These are phyloP conservation scores for Mycosphaerelloides madeirae DNA, from an alignment of 2,329 filamentous ascomycete species.

Conservation along the genomic window DNA sequence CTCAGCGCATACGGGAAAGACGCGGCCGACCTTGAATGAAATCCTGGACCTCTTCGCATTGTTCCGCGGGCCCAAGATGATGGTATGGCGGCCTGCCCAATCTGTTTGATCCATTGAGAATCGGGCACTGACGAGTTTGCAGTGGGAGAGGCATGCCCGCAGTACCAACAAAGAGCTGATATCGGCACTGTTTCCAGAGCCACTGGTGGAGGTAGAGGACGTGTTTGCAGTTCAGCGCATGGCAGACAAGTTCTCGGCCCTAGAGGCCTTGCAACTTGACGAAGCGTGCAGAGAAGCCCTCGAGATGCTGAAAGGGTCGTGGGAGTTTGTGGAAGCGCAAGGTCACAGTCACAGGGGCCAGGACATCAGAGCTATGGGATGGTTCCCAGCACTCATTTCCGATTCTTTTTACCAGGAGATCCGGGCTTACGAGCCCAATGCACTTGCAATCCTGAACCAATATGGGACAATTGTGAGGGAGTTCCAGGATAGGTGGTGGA, in stretches of 20 bases:
- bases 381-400: slow-evolving; percentile 22
- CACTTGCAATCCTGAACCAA: slow-evolving; percentile 20
- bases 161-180: slow-evolving; percentile 12
- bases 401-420: slow-evolving; percentile 22
- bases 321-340: slow-evolving; percentile 2
- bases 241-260: background rate
- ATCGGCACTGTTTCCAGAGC: slow-evolving; percentile 11
- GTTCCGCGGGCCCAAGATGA: slow-evolving; percentile 20
- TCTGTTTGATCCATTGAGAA: no score
- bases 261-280: background rate
- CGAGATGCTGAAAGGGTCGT: slow-evolving; percentile 7
- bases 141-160: slow-evolving; percentile 12
- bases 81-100: slow-evolving; percentile 1
- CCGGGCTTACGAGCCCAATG: slow-evolving; percentile 15
- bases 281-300: background rate
- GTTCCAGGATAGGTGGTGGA: slow-evolving; percentile 23
- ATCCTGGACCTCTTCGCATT: slow-evolving; percentile 25
- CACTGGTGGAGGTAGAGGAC: slow-evolving; percentile 3
- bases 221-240: slow-evolving; percentile 2
- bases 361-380: slow-evolving; percentile 20
- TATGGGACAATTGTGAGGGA: slow-evolving; percentile 17
- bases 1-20: slow-evolving; percentile 18
- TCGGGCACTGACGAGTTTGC: no score
- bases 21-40: slow-evolving; percentile 20
- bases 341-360: slow-evolving; percentile 1